Evolutionary conservation across 106 monocot species (phyloP).

Genomic region (Hemerocallis citrina): DNA sequence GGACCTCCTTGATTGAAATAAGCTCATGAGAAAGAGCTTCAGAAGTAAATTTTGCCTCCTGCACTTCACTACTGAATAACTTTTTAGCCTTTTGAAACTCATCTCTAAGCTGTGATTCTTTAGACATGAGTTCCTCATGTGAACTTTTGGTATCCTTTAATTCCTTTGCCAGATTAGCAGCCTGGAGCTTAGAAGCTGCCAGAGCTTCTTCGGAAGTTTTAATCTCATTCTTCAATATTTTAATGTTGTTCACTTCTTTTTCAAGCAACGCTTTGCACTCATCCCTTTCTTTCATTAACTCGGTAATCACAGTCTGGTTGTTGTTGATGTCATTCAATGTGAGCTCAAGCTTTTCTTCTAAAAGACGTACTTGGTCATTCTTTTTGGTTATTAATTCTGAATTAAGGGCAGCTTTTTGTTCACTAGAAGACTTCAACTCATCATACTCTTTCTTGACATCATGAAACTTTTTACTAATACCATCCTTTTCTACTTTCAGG

Average conservation of each 20-base stretch:
- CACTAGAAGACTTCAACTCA: constrained; percentile 37
- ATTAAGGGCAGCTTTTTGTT: constrained; percentile 25
- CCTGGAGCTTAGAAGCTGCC: constrained; percentile 24
- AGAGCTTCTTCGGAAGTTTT: constrained; percentile 21
- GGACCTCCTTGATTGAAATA: constrained; percentile 23
- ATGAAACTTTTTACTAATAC: constrained; percentile 22
- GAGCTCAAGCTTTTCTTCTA: constrained; percentile 36
- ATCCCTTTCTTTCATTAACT: constrained; percentile 55
- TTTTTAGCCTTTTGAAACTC: constrained; percentile 9
- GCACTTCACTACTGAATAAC: constrained; percentile 20
- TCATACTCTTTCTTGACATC: constrained; percentile 37
- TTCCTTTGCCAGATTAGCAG: constrained; percentile 15
- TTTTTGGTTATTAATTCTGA: constrained; percentile 53
- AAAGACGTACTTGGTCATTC: constrained; percentile 32
- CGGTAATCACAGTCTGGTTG: constrained; percentile 19
- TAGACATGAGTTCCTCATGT: constrained; percentile 9
- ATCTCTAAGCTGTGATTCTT: constrained; percentile 6
- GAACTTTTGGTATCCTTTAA: constrained; percentile 8
- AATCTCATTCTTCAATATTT: constrained; percentile 39
- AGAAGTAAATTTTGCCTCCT: constrained; percentile 32
- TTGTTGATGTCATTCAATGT: constrained; percentile 27
- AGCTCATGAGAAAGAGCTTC: constrained; percentile 49
- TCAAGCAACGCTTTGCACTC: constrained; percentile 27
- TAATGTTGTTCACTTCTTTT: constrained; percentile 24
- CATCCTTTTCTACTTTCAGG: constrained; percentile 37